Base-by-base conservation (phyloP, 108 stramenopile species). In the Nitzschia inconspicua region DNA sequence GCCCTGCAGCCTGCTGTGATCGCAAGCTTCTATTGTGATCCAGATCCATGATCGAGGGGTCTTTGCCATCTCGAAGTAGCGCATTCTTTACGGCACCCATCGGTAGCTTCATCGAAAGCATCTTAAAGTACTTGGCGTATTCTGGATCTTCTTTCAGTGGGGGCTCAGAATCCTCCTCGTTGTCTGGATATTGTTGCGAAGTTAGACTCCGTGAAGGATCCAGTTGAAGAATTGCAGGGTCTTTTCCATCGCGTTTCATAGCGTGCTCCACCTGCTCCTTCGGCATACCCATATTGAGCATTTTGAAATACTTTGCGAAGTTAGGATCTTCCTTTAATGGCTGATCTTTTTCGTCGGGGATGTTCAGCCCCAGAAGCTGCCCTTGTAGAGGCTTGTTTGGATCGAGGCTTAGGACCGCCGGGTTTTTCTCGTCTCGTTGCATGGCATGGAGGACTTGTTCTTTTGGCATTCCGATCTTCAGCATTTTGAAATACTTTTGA, bases 401-500 rank as follows among this genome's bases (percentile, higher is more conserved):
- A 57, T 86, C 80, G 24, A 86, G 55, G 58, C 85, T 84, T 23
- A 78, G 60, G 43, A 91, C 55, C 19, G 55, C 47, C 19, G 67
- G 73, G 57, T 87, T 80, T 57, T 82, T 75, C 26, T 71, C 84
- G 44, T 91, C 89, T 50, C 82, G 65, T 42, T 70, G 68, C 49
- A 86, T 56, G 4, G 88, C 84, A 52, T 89, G 73, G 37, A 82
- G 36, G 0, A 95, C 86, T 24, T 86, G 86, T 8, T 78, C 89
- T 55, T 76, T 69, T 1, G 90, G 80, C 35, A 95, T 57, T 1
- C 94, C 94, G 75, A 80, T 66, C 52, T 68, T 63, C 16, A 79
- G 46, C 84, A 88, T 83, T 44, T 85, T 85, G 66, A 88, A 89
- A 46, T 87, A 93, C 63, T 93, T 93, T 1, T 66, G 61, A 62